Evolutionary conservation across 2,329 filamentous ascomycete species (phyloP).

Genomic region (Penicillium sp.): DNA sequence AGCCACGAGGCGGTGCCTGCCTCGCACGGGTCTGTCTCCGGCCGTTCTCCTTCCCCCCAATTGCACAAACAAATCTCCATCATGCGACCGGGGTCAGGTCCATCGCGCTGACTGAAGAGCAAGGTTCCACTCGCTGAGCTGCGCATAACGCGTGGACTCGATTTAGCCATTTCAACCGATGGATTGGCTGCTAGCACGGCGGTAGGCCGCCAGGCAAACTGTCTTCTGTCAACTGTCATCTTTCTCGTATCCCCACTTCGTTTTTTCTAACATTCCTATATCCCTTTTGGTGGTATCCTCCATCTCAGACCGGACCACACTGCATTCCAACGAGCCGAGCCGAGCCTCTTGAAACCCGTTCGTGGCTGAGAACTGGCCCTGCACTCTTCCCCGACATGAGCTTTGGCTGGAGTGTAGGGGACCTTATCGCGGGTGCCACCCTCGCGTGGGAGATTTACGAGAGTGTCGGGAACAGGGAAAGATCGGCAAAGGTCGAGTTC

Average conservation of each 20-base stretch:
- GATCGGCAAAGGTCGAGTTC: conserved; percentile 17
- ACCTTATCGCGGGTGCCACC: conserved; percentile 11
- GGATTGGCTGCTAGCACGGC: no score
- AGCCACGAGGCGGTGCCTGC: conserved; percentile 4
- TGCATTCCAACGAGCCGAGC: not conserved
- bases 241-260: not conserved
- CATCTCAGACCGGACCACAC: not conserved
- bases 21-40: not conserved
- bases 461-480: conserved; percentile 6
- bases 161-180: no score
- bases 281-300: no score
- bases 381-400: conserved; percentile 10
- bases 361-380: not conserved
- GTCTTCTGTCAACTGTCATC: not conserved
- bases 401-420: conserved; percentile 17
- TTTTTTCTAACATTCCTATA: not conserved
- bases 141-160: no score
- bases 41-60: not conserved
- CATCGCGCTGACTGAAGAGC: not conserved
- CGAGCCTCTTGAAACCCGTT: not conserved
- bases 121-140: no score
- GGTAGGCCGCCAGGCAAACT: not conserved
- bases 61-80: not conserved
- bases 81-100: not conserved
- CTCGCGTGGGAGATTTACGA: conserved; percentile 21